phyloP scores from a whole-genome alignment of 2,329 filamentous ascomycete species.

The Rhytidhysteron rufulum region DNA sequence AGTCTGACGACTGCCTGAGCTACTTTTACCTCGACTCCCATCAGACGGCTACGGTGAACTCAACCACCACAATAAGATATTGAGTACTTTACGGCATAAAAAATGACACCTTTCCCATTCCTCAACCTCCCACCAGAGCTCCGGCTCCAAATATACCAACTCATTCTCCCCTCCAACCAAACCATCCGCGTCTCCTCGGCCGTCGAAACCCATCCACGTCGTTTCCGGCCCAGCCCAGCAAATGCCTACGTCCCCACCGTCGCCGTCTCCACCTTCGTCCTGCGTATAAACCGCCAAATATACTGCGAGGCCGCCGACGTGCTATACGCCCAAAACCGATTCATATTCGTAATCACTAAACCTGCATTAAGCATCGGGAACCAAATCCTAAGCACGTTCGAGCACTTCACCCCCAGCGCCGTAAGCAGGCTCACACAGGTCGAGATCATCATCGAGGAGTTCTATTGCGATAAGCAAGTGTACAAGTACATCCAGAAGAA shows the following conservation, averaged over 20 bases:
- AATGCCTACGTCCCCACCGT: slow-evolving; percentile 1
- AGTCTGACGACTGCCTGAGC: too few relatives aligned
- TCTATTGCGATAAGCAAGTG: background rate
- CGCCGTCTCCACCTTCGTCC: background rate
- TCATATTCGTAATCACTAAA: background rate
- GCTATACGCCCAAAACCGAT: background rate
- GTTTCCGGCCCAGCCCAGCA: background rate
- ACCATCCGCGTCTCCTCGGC: background rate
- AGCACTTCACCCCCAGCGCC: background rate
- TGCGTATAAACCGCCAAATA: background rate
- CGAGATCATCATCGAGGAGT: background rate
- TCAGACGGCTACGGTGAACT: too few relatives aligned
- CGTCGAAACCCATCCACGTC: background rate
- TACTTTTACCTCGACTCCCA: too few relatives aligned
- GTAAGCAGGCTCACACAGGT: background rate
- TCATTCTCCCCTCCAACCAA: background rate
- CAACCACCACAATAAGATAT: too few relatives aligned
- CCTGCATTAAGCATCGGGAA: background rate
- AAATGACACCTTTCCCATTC: background rate
- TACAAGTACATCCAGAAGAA: background rate
- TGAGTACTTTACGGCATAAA: too few relatives aligned
- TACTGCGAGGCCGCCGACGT: background rate
- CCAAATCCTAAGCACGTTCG: background rate
- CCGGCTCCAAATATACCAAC: background rate
- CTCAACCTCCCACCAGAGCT: background rate